Base-by-base conservation (phyloP, 768 basidiomycete species). In the Lentinula aciculospora region DNA sequence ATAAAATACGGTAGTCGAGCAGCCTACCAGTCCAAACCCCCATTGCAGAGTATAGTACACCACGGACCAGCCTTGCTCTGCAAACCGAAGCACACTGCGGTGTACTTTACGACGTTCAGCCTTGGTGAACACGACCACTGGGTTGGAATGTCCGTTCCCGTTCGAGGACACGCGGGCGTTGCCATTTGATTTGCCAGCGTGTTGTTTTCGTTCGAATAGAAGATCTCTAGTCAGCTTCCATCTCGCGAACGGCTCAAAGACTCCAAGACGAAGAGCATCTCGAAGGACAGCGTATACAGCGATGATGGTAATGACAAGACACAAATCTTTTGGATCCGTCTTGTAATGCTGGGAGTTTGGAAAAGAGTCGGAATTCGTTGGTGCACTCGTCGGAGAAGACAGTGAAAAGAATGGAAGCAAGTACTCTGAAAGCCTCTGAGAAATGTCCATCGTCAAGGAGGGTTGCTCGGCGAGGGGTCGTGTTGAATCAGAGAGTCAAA, bases 11-110 rank as follows among this genome's bases (percentile, higher is more conserved):
- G 61, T 61, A 57, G 61, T 59, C 21, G 39, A 12, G 51, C n/a
- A n/a, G 85, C 94, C 71, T 67, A 96, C 96, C 62, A 92, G 63
- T 28, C 96, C 96, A 68, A 85, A 84, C 21, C 70, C 70, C 81
- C 89, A 96, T 63, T 86, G 89, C 1, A 82, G 57, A 39, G 82
- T 74, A 67, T 91, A 94, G 71, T 96, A 98, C 49, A 92, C 71
- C 45, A 86, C 78, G 34, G 84, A 84, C 92, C 94, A 98, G 57
- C 93, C 90, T 72, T 99, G 97, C 70, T 99, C 97, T 2, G 93
- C 92, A 67, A 98, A 98, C 64, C 97, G 79, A 45, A 90, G 69
- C 40, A 94, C 85, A 60, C 83, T 86, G 66, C 88, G 78, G 59
- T 87, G 82, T 58, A 90, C 75, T 63, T 76, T 80, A 53, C 78